A percentile compares a stretch with the other conserved stretches of the same genome.
Evolutionary conservation across 257 asterid genomes (phyloP).

Genomic region (Gentiana macrophylla): DNA sequence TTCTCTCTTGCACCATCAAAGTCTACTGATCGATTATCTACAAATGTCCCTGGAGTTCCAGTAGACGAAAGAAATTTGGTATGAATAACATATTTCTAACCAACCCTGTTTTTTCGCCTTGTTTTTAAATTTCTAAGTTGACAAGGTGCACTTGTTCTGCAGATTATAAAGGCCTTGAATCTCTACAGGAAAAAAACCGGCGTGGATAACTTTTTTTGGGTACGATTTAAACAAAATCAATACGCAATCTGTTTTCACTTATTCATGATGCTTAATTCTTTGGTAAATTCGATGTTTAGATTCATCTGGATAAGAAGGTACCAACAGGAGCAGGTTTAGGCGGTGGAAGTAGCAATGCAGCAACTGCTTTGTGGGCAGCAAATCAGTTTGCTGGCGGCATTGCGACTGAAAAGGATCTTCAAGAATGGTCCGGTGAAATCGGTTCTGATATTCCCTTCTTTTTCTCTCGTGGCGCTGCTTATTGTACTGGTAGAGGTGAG

Average conservation of each 20-base stretch:
- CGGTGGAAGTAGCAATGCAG: constrained; percentile 99
- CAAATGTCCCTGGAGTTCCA: constrained; percentile 79
- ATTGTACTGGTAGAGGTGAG: constrained; percentile 94
- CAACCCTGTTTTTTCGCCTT: constrained; percentile 2
- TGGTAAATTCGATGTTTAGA: constrained; percentile 18
- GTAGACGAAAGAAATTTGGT: constrained; percentile 81
- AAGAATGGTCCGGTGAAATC: constrained; percentile 92
- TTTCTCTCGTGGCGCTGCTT: constrained; percentile 96
- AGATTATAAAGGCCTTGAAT: constrained; percentile 96
- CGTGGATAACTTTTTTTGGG: constrained; percentile 71
- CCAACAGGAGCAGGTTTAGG: constrained; percentile 99
- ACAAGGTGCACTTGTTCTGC: constrained; percentile 22
- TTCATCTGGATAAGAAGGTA: constrained; percentile 92
- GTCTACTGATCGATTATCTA: constrained; percentile 62
- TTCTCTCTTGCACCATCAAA: constrained; percentile 80
- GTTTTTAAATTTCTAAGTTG: constrained; percentile 1
- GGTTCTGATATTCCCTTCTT: constrained; percentile 95
- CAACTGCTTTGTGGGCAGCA: constrained; percentile 99
- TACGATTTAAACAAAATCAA: constrained; percentile 11
- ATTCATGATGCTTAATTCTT: too few species aligned
- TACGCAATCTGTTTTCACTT: too few species aligned
- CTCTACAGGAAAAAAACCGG: constrained; percentile 90
- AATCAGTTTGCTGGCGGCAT: constrained; percentile 78
- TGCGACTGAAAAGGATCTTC: constrained; percentile 88
- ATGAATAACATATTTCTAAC: constrained; percentile 6